These are phyloP conservation scores for Bauhinia variegata DNA, from an alignment of 306 rosid species.

Conservation along the genomic window DNA sequence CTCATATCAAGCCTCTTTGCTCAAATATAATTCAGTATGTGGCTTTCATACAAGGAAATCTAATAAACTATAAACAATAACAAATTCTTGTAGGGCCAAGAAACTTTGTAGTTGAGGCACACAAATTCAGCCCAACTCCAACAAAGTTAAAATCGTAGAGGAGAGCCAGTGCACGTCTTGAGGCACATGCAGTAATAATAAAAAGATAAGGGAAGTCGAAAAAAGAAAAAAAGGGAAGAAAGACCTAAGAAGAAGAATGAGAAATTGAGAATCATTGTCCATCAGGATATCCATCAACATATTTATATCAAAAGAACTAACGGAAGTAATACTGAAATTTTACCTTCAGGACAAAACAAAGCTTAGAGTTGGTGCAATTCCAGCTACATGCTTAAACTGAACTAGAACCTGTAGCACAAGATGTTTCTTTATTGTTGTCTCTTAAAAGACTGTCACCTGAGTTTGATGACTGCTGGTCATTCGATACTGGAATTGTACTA, in stretches of 20 bases:
- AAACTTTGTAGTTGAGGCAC: no score
- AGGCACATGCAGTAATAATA: no score
- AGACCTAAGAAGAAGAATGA: no score
- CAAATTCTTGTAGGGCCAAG: not conserved
- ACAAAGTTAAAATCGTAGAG: no score
- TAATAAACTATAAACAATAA: no score
- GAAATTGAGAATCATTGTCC: no score
- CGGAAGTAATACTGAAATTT: not conserved
- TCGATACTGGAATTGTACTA: conserved; percentile 52
- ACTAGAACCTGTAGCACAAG: conserved; percentile 77
- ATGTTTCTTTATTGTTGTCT: conserved; percentile 46
- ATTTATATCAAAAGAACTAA: not conserved
- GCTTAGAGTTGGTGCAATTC: conserved; percentile 43
- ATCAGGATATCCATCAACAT: not conserved
- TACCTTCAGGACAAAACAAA: conserved; percentile 52
- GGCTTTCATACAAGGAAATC: not conserved
- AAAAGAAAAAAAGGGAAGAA: no score
- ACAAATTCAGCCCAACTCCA: no score
- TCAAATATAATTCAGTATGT: not conserved
- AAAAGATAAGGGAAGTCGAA: no score
- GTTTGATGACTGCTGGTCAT: conserved; percentile 48
- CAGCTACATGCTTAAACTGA: conserved; percentile 57
- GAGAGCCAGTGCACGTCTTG: no score
- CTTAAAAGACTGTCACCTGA: conserved; percentile 47
- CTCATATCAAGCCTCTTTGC: not conserved